Evolutionary conservation across 2,329 filamentous ascomycete genomes (phyloP).

Genomic region (Neonectria neomacrospora): DNA sequence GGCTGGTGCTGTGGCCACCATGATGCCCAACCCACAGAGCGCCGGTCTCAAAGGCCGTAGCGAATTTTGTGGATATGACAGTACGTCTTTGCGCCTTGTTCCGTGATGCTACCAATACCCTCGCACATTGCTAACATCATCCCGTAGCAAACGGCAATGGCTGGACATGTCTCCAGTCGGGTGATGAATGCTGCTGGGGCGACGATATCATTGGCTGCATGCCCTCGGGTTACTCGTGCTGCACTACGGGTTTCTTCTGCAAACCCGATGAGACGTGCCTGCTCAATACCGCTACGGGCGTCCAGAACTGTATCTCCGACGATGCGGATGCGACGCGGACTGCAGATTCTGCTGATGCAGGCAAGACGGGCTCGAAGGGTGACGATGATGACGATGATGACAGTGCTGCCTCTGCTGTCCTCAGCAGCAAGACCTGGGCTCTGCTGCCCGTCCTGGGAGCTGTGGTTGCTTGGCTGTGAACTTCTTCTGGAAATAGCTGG

Average conservation of each 20-base stretch:
- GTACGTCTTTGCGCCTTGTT: conserved; percentile 1
- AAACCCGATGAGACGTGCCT: conserved; percentile 28
- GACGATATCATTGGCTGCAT: conserved; percentile 31
- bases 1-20: conserved; percentile 11
- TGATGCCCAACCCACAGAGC: conserved; percentile 11
- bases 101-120: no score
- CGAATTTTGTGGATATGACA: conserved; percentile 27
- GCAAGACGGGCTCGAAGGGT: conserved; percentile 13
- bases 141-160: conserved; percentile 21
- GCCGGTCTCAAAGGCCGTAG: conserved; percentile 6
- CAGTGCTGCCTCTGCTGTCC: conserved; percentile 5
- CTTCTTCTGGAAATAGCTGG: background rate
- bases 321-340: conserved; percentile 9
- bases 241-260: conserved; percentile 35
- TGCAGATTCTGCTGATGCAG: conserved; percentile 18
- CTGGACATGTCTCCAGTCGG: conserved; percentile 24
- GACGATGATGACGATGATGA: conserved; percentile 5
- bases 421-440: conserved; percentile 8
- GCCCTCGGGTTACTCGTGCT: conserved; percentile 33
- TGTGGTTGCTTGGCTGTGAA: conserved; percentile 22
- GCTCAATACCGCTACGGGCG: conserved; percentile 5
- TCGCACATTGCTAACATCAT: background rate
- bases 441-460: conserved; percentile 21
- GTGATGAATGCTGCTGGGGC: conserved; percentile 32
- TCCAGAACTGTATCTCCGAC: background rate